A percentile compares a stretch with the other conserved stretches of the same genome.
These are phyloP conservation scores for Starmerella apicola DNA, from an alignment of 805 yeast species.

Conservation along the genomic window DNA sequence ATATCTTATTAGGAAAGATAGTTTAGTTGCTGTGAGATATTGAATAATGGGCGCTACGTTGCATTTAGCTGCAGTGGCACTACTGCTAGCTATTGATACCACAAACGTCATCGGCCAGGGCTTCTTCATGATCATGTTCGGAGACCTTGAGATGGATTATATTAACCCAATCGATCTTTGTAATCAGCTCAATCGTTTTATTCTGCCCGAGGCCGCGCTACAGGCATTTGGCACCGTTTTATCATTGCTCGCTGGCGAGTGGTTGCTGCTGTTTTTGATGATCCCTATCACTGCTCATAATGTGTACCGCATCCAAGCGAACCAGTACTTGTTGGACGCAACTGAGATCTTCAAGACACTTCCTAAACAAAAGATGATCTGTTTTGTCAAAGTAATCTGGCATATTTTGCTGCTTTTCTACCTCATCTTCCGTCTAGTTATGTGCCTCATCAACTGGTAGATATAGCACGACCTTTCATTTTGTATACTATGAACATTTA, in stretches of 20 bases:
- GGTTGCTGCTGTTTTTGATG: conserved; percentile 80
- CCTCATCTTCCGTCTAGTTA: conserved; percentile 90
- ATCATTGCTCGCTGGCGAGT: conserved; percentile 77
- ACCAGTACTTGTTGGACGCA: conserved; percentile 82
- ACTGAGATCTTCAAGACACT: conserved; percentile 95
- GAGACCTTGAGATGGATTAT: conserved; percentile 18
- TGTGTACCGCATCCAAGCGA: conserved; percentile 60
- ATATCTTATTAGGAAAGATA: no score
- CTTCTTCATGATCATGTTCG: conserved; percentile 13
- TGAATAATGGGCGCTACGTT: not conserved
- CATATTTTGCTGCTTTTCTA: conserved; percentile 85
- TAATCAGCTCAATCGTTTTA: conserved; percentile 72
- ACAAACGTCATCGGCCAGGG: conserved; percentile 14
- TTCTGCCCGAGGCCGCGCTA: conserved; percentile 77
- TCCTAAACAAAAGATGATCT: conserved; percentile 80
- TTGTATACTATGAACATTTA: not conserved
- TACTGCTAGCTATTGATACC: conserved; percentile 3
- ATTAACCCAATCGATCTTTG: conserved; percentile 60
- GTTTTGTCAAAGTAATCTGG: conserved; percentile 80
- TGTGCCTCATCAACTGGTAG: conserved; percentile 60
- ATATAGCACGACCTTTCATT: not conserved
- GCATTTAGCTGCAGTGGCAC: not conserved
- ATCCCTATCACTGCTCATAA: conserved; percentile 77
- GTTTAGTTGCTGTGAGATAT: no score
- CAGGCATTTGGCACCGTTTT: conserved; percentile 54